Base-by-base conservation (phyloP, 2,329 filamentous ascomycete species). In the Aspergillus ochraceus region DNA sequence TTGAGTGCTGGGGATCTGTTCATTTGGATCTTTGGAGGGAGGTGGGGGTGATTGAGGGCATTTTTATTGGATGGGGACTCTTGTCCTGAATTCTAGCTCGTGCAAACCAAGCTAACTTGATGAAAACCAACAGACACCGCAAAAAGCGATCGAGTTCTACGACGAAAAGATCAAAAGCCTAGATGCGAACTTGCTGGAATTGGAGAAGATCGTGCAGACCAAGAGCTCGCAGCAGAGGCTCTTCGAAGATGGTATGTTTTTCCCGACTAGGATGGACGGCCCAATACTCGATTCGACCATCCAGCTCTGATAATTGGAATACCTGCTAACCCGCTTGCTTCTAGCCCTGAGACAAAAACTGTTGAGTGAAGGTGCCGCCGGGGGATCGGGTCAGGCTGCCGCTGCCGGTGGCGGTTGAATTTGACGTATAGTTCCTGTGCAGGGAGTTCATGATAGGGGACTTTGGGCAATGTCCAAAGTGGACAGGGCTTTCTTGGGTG, bases 161-260 rank as follows among this genome's bases (percentile, higher is more conserved):
- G 81, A 85, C 55, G 79, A 79, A 29, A 91, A 91, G 76, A 83
- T 90, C 6, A 86, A 88, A 68, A 86, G 88, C 65, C 67, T 91
- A 60, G 84, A 82, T 32, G 78, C 79, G 57, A 91, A 88, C 70
- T 75, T 91, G 68, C 85, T 84, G 67, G 87, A 89, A 60, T 71
- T 91, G 66, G 88, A 91, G 75, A 84, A 83, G 66, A 87, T 90
- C 59, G 83, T 91, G 52, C 83, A 87, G 68, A 81, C 81, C 39
- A 99, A 99, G 81, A 91, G 90, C 57, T 87, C 89, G 66, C 97
- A 95, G 73, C 79, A 96, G 63, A 86, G 90, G 59, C 83, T 95
- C 42, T 88, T 98, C 22, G 95, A 99, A 80, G 94, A 98, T 80
- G 91, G 91, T 89, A 79, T 76, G 78, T 74, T 26, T 29, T 20